A percentile compares a stretch with the other conserved stretches of the same genome.
Conservation (phyloP, 2,329 filamentous ascomycete genomes). For the Cladophialophora bantiana region DNA sequence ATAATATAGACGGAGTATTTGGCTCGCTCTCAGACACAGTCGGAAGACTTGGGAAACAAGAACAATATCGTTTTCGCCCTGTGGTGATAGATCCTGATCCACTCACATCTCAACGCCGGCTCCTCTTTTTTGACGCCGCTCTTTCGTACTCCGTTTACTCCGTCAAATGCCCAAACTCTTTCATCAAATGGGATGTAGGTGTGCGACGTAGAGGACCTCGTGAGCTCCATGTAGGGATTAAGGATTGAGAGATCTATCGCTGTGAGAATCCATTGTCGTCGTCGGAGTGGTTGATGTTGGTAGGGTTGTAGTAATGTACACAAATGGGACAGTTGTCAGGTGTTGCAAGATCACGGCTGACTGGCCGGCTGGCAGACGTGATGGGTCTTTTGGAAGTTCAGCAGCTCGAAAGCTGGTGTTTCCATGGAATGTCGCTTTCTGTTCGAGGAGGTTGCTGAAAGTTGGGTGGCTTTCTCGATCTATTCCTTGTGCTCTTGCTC, state of each 20-base stretch:
- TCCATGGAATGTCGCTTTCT: background rate
- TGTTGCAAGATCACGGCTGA: background rate
- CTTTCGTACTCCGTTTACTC: background rate
- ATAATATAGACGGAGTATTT: background rate
- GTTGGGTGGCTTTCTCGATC: background rate
- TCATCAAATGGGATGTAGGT: background rate
- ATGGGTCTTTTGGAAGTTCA: background rate
- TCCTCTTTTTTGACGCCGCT: background rate
- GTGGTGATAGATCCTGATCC: background rate
- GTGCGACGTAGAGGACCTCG: background rate
- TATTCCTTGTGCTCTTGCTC: conserved; percentile 21
- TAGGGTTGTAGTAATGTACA: conserved; percentile 1
- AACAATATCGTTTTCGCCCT: background rate
- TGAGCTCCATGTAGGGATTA: background rate
- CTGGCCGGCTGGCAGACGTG: background rate
- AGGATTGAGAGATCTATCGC: background rate
- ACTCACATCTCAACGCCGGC: background rate
- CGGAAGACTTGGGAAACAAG: background rate
- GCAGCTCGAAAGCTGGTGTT: background rate
- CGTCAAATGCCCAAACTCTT: background rate
- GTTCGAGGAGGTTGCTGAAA: background rate
- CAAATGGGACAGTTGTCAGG: background rate
- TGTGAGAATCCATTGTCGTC: background rate
- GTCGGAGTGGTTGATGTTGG: background rate
- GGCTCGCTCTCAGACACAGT: background rate